A percentile compares a stretch with the other conserved stretches of the same genome.
phyloP scores from a whole-genome alignment of 2,329 filamentous ascomycete genomes.

The Trichophaea hybrida region DNA sequence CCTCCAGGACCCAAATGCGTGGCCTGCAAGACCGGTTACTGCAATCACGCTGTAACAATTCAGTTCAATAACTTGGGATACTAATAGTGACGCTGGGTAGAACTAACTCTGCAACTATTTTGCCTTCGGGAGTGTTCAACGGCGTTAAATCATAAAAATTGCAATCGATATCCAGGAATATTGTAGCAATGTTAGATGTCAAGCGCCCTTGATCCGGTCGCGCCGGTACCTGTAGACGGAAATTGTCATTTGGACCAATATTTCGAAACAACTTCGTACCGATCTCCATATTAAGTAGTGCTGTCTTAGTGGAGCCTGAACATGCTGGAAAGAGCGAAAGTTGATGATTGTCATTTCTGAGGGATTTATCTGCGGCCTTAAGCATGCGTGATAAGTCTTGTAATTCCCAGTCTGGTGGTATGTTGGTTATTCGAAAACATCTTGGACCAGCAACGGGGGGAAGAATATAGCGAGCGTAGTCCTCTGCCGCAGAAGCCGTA shows the following conservation, averaged over 20 bases:
- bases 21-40: neutral
- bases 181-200: too few species aligned
- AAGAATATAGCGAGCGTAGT: too few species aligned
- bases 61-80: too few species aligned
- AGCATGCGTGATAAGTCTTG: neutral
- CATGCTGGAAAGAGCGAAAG: neutral
- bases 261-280: neutral
- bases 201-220: neutral
- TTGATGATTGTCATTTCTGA: neutral
- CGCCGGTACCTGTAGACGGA: too few species aligned
- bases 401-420: neutral
- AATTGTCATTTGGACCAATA: neutral
- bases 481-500: too few species aligned
- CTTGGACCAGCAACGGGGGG: neutral
- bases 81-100: neutral
- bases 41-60: too few species aligned
- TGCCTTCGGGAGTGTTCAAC: neutral
- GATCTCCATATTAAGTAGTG: slow-evolving; percentile 5
- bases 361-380: neutral
- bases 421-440: neutral
- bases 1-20: neutral
- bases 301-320: slow-evolving; percentile 4
- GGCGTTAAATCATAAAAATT: slow-evolving; percentile 1
- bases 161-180: slow-evolving; percentile 1
- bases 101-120: neutral